Percentiles rank a stretch among this genome's conserved stretches.
Evolutionary conservation across 1,284 basidiomycete species (phyloP).

Genomic region (Rhodotorula sp.): DNA sequence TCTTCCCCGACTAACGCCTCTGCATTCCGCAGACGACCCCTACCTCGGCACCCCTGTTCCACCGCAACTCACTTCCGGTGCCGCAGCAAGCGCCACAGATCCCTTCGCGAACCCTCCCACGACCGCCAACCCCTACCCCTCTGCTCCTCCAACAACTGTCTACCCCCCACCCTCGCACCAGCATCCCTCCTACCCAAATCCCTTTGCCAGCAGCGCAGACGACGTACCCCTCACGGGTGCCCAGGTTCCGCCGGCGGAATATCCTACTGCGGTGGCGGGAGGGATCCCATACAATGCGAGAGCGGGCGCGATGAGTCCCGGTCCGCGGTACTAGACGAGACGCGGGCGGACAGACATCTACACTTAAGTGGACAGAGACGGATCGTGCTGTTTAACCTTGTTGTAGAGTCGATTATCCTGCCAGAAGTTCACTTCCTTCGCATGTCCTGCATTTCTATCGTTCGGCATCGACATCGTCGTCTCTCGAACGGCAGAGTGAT

Average conservation of each 20-base stretch:
- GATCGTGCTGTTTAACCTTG: too few relatives aligned
- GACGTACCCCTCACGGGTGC: background rate
- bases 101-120: slow-evolving; percentile 33
- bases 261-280: background rate
- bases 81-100: slow-evolving; percentile 32
- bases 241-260: background rate
- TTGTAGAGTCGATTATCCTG: too few relatives aligned
- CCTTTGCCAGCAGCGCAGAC: background rate
- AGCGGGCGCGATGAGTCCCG: too few relatives aligned
- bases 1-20: background rate
- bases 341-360: too few relatives aligned
- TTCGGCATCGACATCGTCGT: too few relatives aligned
- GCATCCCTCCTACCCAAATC: background rate
- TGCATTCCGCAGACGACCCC: slow-evolving; percentile 7
- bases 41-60: slow-evolving; percentile 1
- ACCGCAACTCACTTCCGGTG: background rate
- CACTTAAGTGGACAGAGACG: too few relatives aligned
- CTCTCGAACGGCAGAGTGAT: too few relatives aligned
- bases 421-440: too few relatives aligned
- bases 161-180: background rate
- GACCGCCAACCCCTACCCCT: slow-evolving; percentile 7
- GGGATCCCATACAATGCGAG: background rate
- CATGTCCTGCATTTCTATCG: too few relatives aligned
- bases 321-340: too few relatives aligned
- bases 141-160: background rate